These are phyloP conservation scores for Fusarium coffeatum DNA, from an alignment of 2,329 filamentous ascomycete genomes.

Conservation along the genomic window DNA sequence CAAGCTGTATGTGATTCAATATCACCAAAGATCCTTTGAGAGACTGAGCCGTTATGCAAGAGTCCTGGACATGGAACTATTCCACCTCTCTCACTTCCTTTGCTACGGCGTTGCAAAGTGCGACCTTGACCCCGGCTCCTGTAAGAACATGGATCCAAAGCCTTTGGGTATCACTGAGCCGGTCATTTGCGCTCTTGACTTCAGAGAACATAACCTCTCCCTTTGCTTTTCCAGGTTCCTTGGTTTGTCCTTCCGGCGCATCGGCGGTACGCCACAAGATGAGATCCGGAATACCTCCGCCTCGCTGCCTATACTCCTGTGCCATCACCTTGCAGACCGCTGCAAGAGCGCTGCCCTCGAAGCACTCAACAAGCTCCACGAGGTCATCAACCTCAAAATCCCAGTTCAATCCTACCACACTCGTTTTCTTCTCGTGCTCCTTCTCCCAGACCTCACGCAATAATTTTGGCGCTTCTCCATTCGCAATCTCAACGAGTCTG, in stretches of 20 bases:
- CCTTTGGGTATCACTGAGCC: conserved; percentile 93
- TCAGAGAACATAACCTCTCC: conserved; percentile 80
- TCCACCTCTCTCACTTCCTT: conserved; percentile 61
- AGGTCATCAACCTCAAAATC: conserved; percentile 83
- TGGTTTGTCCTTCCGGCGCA: conserved; percentile 46
- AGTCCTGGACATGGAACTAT: conserved; percentile 42
- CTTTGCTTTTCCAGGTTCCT: conserved; percentile 51
- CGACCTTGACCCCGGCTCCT: conserved; percentile 85
- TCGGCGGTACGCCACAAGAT: conserved; percentile 78
- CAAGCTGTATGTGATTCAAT: conserved; percentile 30
- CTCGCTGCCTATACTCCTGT: conserved; percentile 90
- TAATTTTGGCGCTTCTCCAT: conserved; percentile 77
- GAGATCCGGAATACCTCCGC: conserved; percentile 90
- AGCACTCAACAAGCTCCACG: conserved; percentile 80
- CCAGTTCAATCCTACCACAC: conserved; percentile 94
- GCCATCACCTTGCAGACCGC: conserved; percentile 93
- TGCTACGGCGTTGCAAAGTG: conserved; percentile 76
- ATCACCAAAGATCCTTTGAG: conserved; percentile 16
- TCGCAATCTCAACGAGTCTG: conserved; percentile 85
- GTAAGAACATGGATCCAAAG: conserved; percentile 96
- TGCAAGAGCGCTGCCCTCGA: conserved; percentile 82
- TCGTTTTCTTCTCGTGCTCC: conserved; percentile 78
- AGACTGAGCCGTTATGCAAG: conserved; percentile 11
- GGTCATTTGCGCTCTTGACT: conserved; percentile 89
- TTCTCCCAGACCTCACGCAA: conserved; percentile 75